Percentiles rank a stretch among this genome's conserved stretches.
phyloP scores from a whole-genome alignment of 31 red algal species.

The Asparagopsis taxiformis region DNA sequence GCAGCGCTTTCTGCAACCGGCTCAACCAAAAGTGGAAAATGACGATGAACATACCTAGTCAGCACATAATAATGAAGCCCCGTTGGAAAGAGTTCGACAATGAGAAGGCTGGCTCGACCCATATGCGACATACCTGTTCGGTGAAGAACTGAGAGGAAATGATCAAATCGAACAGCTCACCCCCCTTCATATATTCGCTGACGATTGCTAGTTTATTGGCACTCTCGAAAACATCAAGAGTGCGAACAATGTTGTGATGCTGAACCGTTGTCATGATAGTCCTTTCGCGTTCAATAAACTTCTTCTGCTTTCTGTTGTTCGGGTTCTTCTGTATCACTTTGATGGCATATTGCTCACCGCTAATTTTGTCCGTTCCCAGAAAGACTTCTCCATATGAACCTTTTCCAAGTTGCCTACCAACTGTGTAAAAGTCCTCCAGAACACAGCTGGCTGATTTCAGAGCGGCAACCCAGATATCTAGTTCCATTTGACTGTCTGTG shows the following conservation, averaged over 20 bases:
- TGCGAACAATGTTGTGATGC: slow-evolving; percentile 79
- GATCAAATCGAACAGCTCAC: slow-evolving; percentile 82
- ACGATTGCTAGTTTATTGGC: slow-evolving; percentile 67
- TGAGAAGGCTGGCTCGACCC: too few species aligned
- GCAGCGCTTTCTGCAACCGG: slow-evolving; percentile 64
- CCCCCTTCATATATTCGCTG: slow-evolving; percentile 73
- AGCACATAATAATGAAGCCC: too few species aligned
- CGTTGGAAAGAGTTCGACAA: too few species aligned
- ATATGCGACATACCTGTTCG: slow-evolving; percentile 66
- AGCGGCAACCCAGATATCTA: slow-evolving; percentile 60
- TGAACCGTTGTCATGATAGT: slow-evolving; percentile 76
- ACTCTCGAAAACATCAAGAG: slow-evolving; percentile 70
- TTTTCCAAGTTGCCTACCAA: slow-evolving; percentile 71
- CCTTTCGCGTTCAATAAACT: slow-evolving; percentile 82
- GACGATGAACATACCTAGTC: too few species aligned
- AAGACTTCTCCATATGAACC: slow-evolving; percentile 79
- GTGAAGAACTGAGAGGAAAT: slow-evolving; percentile 70
- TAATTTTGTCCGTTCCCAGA: slow-evolving; percentile 58
- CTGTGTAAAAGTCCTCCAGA: slow-evolving; percentile 62
- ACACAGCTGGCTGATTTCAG: slow-evolving; percentile 65
- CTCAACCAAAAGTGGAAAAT: too few species aligned
- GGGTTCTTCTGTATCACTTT: slow-evolving; percentile 80
- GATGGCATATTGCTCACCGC: slow-evolving; percentile 42
- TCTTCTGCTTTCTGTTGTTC: slow-evolving; percentile 65
- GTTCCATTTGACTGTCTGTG: slow-evolving; percentile 58